Evolutionary conservation across 208 protist species (phyloP).

Genomic region (Kentomonas sorsogonicus): DNA sequence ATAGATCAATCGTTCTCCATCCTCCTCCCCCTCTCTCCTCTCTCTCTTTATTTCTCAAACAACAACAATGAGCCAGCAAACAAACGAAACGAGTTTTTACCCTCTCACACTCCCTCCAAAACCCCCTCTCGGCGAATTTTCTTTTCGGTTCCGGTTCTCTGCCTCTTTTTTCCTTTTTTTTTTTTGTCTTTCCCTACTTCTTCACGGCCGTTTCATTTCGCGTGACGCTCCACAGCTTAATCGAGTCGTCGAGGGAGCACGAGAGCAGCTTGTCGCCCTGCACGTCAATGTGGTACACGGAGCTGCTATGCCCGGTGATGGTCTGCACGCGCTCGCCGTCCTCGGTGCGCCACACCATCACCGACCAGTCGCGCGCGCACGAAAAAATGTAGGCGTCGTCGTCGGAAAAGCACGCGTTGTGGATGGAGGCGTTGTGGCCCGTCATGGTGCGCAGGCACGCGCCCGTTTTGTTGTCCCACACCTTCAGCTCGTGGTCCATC

Average conservation of each 20-base stretch:
- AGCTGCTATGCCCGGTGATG: slow-evolving; percentile 70
- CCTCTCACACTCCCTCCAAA: too few relatives aligned
- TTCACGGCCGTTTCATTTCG: too few relatives aligned
- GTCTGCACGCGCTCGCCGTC: slow-evolving; percentile 67
- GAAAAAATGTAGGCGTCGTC: slow-evolving; percentile 84
- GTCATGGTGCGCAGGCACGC: slow-evolving; percentile 52
- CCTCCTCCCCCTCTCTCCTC: neutral
- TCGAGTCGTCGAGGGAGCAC: slow-evolving; percentile 70
- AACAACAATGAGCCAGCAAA: neutral
- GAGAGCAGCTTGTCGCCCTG: slow-evolving; percentile 69
- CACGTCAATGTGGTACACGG: slow-evolving; percentile 82
- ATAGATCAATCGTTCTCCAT: neutral
- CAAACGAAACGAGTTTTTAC: neutral
- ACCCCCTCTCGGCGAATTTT: neutral
- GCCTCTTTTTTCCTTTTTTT: slow-evolving; percentile 8
- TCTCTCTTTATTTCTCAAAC: neutral
- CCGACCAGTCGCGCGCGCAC: slow-evolving; percentile 71
- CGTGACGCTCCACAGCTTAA: slow-evolving; percentile 79
- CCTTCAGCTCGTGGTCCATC: slow-evolving; percentile 82
- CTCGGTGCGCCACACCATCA: slow-evolving; percentile 74
- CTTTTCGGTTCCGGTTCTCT: neutral
- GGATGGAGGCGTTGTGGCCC: slow-evolving; percentile 70
- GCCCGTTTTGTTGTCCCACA: slow-evolving; percentile 56
- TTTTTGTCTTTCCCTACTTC: slow-evolving; percentile 7
- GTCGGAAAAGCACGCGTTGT: slow-evolving; percentile 75